Evolutionary conservation across 495 filamentous ascomycete species (phyloP).

Genomic region (Penicillium roqueforti): DNA sequence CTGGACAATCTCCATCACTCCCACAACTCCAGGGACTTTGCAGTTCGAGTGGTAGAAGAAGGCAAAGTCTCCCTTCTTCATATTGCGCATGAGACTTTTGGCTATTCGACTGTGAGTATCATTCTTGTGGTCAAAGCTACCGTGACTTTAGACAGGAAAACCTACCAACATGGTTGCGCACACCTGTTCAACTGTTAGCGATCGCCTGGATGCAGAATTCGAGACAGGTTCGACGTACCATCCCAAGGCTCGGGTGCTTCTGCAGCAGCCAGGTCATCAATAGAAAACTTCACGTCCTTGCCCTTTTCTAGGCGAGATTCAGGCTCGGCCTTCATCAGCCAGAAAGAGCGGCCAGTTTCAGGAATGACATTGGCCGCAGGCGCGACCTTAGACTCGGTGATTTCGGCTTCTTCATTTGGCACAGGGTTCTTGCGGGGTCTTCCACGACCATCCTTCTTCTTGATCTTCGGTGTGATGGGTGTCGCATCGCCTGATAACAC

Average conservation of each 20-base stretch:
- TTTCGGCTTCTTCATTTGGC: constrained; percentile 11
- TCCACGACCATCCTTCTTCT: constrained; percentile 20
- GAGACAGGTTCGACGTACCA: constrained; percentile 42
- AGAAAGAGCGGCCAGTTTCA: constrained; percentile 52
- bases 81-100: constrained; percentile 80
- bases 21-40: constrained; percentile 84
- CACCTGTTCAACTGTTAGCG: constrained; percentile 39
- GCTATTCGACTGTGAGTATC: constrained; percentile 42
- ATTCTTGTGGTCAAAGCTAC: constrained; percentile 7
- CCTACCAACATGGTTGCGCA: constrained; percentile 55
- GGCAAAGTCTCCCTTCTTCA: constrained; percentile 86
- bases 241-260: constrained; percentile 84
- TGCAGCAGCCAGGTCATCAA: constrained; percentile 75
- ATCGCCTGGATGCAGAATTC: not conserved
- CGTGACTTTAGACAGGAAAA: not conserved
- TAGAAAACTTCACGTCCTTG: constrained; percentile 85
- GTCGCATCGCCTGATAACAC: not conserved
- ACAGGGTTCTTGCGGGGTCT: constrained; percentile 28
- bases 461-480: constrained; percentile 3
- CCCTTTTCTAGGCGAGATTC: constrained; percentile 82
- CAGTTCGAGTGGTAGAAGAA: constrained; percentile 99
- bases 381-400: constrained; percentile 13
- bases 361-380: constrained; percentile 8
- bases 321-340: constrained; percentile 96
- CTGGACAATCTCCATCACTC: constrained; percentile 87